Base-by-base conservation (phyloP, 2,329 filamentous ascomycete genomes). In the Microcyclospora pomicola region DNA sequence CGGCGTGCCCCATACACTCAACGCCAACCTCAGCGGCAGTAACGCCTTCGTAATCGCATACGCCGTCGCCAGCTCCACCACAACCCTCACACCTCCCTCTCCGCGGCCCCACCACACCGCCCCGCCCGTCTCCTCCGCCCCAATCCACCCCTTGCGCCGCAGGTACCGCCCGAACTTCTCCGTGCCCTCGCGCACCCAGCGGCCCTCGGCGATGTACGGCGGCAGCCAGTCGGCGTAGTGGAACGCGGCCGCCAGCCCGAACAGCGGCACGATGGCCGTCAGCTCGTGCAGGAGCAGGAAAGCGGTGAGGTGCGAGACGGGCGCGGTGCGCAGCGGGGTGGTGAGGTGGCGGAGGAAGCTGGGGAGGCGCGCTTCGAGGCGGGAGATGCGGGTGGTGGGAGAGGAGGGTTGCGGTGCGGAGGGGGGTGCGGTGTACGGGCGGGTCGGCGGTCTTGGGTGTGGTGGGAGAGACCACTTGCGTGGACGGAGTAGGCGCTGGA, bases 201-300 rank as follows among this genome's bases (percentile, higher is more conserved):
- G 61, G 3, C 66, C 66, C 47, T 77, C 72, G 19, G 59, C 54
- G 32, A 70, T 59, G 46, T 64, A 66, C 4, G 69, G 61, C 0
- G 88, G 86, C 19, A 85, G 68, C 69, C 80, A 82, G 43, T 77
- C 68, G 1, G 75, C 76, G 56, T 84, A 86, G 62, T 96, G 83
- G 59, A 98, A 94, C 1, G 75, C 57, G 1, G 71, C 77, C 15
- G 82, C 77, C 1, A 96, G 70, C 0, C 73, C 79, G 30, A 92
- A 58, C 0, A 96, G 62, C 0, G 88, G 88, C 1, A 88, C 60
- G 9, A 95, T 64, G 9, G 91, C 88, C 0, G 91, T 96, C 33
- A 95, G 58, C 60, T 98, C 91, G 65, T 98, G 91, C 0, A 98
- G 71, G 30, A 95, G 66, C 9, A 96, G 67, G 59, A 98, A 98